Evolutionary conservation across 1,139 yeast genomes (phyloP).

Genomic region (Taphrina flavorubra): DNA sequence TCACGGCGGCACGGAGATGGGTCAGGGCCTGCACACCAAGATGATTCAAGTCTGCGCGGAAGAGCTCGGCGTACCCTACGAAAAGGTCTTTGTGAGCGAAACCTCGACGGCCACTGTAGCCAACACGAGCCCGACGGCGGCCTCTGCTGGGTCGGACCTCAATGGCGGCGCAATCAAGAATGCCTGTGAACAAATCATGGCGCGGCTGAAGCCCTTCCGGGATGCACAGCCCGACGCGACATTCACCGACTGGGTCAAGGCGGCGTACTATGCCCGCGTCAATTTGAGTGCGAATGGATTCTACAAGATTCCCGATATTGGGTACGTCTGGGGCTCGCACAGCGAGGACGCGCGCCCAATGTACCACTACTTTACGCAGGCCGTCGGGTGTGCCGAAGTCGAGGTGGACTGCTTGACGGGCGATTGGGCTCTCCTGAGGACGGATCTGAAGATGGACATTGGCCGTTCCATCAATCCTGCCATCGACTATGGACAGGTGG

Average conservation of each 20-base stretch:
- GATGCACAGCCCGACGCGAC: slow-evolving; percentile 53
- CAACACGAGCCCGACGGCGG: slow-evolving; percentile 58
- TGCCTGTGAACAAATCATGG: slow-evolving; percentile 57
- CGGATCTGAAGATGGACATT: slow-evolving; percentile 58
- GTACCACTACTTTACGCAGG: slow-evolving; percentile 57
- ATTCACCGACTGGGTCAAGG: slow-evolving; percentile 54
- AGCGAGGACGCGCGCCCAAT: slow-evolving; percentile 56
- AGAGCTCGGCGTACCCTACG: slow-evolving; percentile 55
- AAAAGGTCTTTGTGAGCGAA: slow-evolving; percentile 55
- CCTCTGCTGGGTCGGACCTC: slow-evolving; percentile 57
- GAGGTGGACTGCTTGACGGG: slow-evolving; percentile 58
- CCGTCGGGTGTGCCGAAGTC: slow-evolving; percentile 55
- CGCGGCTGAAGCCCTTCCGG: slow-evolving; percentile 54
- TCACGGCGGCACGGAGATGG: slow-evolving; percentile 61
- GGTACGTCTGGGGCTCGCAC: slow-evolving; percentile 52
- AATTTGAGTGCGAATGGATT: slow-evolving; percentile 58
- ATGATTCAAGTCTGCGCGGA: slow-evolving; percentile 58
- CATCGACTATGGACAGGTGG: slow-evolving; percentile 59
- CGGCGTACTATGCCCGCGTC: slow-evolving; percentile 56
- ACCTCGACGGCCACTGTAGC: slow-evolving; percentile 58
- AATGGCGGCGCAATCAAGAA: slow-evolving; percentile 58
- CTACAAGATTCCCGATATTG: slow-evolving; percentile 60
- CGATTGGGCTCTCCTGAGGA: slow-evolving; percentile 55
- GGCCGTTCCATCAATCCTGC: slow-evolving; percentile 59
- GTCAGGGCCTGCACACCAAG: slow-evolving; percentile 59